Conservation (phyloP, 176 grass and related monocot species). For the Oropetium thomaeum region DNA sequence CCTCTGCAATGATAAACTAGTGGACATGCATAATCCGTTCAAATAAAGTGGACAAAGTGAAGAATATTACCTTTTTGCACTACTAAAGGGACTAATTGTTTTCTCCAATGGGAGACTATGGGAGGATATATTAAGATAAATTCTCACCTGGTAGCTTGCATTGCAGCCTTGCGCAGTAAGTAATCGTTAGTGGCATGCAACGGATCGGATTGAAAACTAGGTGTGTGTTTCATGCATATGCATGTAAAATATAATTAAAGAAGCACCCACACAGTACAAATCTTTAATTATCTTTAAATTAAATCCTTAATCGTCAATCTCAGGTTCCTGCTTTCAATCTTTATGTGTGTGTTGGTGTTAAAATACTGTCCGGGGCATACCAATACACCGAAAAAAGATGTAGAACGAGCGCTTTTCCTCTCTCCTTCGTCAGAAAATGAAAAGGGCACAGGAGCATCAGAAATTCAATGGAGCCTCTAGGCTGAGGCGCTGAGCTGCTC, state of each 20-base stretch:
- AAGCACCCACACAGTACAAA: background rate
- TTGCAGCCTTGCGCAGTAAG: constrained; percentile 3
- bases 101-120: background rate
- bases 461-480: background rate
- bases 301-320: too few relatives aligned
- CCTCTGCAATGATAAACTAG: too few relatives aligned
- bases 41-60: background rate
- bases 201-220: background rate
- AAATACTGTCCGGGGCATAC: constrained; percentile 17
- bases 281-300: background rate
- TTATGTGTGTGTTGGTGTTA: background rate
- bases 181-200: constrained; percentile 12
- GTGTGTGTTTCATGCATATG: background rate
- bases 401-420: background rate
- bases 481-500: background rate
- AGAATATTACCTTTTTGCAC: background rate
- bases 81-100: background rate
- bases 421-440: background rate
- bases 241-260: constrained; percentile 17
- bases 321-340: background rate
- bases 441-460: background rate
- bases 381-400: background rate
- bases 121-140: background rate
- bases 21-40: background rate
- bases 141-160: background rate